Conservation (phyloP, 768 basidiomycete species). For the Psilocybe tampanensis region DNA sequence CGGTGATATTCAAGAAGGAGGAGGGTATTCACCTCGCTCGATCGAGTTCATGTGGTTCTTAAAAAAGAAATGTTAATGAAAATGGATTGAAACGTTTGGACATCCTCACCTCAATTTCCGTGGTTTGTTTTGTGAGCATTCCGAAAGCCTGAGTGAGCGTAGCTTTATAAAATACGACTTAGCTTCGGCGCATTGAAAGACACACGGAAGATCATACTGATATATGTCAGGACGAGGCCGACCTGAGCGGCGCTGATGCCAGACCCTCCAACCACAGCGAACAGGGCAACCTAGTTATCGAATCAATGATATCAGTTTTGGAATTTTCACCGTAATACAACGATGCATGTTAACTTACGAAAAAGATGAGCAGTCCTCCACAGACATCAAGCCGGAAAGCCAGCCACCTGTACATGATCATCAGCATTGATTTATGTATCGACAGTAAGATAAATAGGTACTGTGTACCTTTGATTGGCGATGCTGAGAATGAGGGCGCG, state of each 20-base stretch:
- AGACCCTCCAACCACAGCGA: slow-evolving; percentile 58
- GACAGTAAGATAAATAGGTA: background rate
- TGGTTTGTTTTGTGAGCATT: slow-evolving; percentile 58
- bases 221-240: slow-evolving; percentile 73
- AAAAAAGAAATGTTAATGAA: background rate
- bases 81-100: background rate
- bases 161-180: slow-evolving; percentile 31
- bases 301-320: too few relatives aligned
- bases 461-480: slow-evolving; percentile 64
- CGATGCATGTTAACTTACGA: slow-evolving; percentile 33
- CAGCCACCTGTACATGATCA: slow-evolving; percentile 51
- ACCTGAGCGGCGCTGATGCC: slow-evolving; percentile 67
- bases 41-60: slow-evolving; percentile 66
- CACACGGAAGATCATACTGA: slow-evolving; percentile 36
- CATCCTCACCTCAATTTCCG: slow-evolving; percentile 54
- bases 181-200: background rate
- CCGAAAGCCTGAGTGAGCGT: slow-evolving; percentile 53
- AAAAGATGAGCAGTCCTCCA: slow-evolving; percentile 59
- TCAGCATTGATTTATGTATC: background rate
- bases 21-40: slow-evolving; percentile 45
- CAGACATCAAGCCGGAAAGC: slow-evolving; percentile 72
- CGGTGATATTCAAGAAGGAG: too few relatives aligned
- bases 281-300: slow-evolving; percentile 74
- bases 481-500: slow-evolving; percentile 68
- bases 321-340: background rate